phyloP scores from a whole-genome alignment of 1,284 basidiomycete genomes.

The Sanghuangporus weigelae region DNA sequence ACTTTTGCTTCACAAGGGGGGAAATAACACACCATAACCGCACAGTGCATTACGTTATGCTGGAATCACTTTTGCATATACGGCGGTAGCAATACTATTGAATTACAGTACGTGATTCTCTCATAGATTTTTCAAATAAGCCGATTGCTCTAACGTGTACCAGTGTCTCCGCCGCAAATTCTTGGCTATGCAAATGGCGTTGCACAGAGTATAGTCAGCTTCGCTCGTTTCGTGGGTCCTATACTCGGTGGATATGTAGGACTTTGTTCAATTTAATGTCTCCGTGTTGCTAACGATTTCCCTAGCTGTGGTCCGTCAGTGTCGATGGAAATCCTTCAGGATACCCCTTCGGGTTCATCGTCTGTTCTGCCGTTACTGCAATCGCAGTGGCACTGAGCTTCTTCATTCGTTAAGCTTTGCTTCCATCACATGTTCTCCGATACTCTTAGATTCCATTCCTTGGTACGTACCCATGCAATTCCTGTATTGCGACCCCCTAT shows the following conservation, averaged over 20 bases:
- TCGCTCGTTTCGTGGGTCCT: conserved; percentile 73
- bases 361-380: conserved; percentile 54
- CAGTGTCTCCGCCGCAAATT: conserved; percentile 76
- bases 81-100: conserved; percentile 69
- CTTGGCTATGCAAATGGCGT: conserved; percentile 77
- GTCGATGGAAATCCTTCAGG: conserved; percentile 63
- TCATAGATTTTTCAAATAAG: not conserved
- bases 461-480: not conserved
- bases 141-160: not conserved
- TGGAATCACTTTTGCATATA: conserved; percentile 74
- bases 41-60: conserved; percentile 68
- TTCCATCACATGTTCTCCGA: not conserved
- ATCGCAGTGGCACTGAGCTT: conserved; percentile 66
- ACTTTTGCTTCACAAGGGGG: not conserved
- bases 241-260: conserved; percentile 73
- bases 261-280: not conserved
- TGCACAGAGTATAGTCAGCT: conserved; percentile 78
- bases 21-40: not conserved
- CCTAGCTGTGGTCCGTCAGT: conserved; percentile 73
- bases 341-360: conserved; percentile 69
- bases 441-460: no score
- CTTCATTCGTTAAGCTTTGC: conserved; percentile 54
- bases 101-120: conserved; percentile 64
- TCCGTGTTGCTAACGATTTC: not conserved
- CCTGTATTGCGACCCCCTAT: not conserved